Evolutionary conservation across 768 basidiomycete genomes (phyloP).

Genomic region (Pholiota microspora): DNA sequence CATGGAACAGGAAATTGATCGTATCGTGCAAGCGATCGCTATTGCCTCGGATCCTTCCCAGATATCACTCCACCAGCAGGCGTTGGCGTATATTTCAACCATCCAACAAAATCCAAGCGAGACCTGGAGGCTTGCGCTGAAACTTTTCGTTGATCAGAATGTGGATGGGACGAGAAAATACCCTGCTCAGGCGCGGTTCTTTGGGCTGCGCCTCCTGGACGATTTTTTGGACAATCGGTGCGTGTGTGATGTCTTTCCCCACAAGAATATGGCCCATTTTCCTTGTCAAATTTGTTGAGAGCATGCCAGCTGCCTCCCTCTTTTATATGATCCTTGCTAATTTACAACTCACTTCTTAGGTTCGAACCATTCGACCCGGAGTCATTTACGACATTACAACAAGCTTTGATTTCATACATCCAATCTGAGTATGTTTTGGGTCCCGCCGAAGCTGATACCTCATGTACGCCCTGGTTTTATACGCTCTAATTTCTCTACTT

Average conservation of each 20-base stretch:
- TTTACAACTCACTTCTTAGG: slow-evolving; percentile 29
- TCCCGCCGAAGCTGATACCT: slow-evolving; percentile 73
- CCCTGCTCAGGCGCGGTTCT: slow-evolving; percentile 73
- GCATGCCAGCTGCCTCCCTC: too few relatives aligned
- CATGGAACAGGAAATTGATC: slow-evolving; percentile 78
- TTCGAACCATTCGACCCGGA: slow-evolving; percentile 69
- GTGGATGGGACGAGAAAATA: slow-evolving; percentile 65
- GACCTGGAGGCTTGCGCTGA: slow-evolving; percentile 80
- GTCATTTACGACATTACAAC: slow-evolving; percentile 68
- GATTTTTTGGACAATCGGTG: slow-evolving; percentile 83
- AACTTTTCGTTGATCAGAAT: slow-evolving; percentile 64
- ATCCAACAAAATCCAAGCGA: slow-evolving; percentile 74
- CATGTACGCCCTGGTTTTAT: slow-evolving; percentile 57
- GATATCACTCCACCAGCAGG: slow-evolving; percentile 75
- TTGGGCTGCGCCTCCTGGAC: slow-evolving; percentile 75
- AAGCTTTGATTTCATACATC: slow-evolving; percentile 78
- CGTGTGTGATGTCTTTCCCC: slow-evolving; percentile 27
- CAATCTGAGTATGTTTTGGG: slow-evolving; percentile 88
- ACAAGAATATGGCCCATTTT: too few relatives aligned
- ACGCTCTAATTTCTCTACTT: slow-evolving; percentile 3
- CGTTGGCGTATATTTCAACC: slow-evolving; percentile 76
- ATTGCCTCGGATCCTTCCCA: slow-evolving; percentile 84
- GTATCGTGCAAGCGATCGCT: slow-evolving; percentile 79
- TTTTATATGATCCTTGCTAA: background rate
- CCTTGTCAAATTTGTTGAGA: too few relatives aligned